Conservation (phyloP, 129 eudicot species). For the Escallonia rubra region DNA sequence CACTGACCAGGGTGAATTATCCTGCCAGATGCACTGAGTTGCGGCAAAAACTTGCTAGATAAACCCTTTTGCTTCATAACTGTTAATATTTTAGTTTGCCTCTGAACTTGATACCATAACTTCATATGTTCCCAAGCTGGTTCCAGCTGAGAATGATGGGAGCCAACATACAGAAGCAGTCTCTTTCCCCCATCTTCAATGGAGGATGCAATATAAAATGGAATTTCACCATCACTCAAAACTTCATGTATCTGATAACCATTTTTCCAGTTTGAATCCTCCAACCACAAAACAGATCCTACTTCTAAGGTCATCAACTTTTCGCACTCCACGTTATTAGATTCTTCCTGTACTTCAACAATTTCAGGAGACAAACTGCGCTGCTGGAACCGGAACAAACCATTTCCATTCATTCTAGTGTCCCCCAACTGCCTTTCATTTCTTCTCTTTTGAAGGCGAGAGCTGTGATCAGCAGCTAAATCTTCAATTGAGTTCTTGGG, state of each 20-base stretch:
- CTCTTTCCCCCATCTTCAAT: slow-evolving; percentile 61
- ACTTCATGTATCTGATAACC: slow-evolving; percentile 64
- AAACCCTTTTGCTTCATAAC: slow-evolving; percentile 84
- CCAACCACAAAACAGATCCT: slow-evolving; percentile 66
- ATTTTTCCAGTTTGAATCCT: slow-evolving; percentile 64
- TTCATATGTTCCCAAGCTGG: slow-evolving; percentile 97
- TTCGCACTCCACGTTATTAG: slow-evolving; percentile 41
- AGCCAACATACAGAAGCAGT: slow-evolving; percentile 68
- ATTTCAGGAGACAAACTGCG: slow-evolving; percentile 77
- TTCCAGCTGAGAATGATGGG: slow-evolving; percentile 91
- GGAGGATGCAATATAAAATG: slow-evolving; percentile 51
- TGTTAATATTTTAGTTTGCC: slow-evolving; percentile 86
- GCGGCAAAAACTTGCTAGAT: slow-evolving; percentile 79
- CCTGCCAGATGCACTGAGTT: slow-evolving; percentile 66
- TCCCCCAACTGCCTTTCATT: slow-evolving; percentile 73
- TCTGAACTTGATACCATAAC: slow-evolving; percentile 94
- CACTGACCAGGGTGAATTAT: slow-evolving; percentile 74
- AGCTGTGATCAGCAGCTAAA: slow-evolving; percentile 92
- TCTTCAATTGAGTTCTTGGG: slow-evolving; percentile 85
- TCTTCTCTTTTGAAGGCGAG: slow-evolving; percentile 88
- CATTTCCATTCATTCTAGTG: slow-evolving; percentile 57
- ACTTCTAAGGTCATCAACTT: slow-evolving; percentile 59
- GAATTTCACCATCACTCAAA: slow-evolving; percentile 49
- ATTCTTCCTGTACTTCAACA: slow-evolving; percentile 85
- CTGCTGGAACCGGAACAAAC: slow-evolving; percentile 60